Percentiles rank a stretch among this genome's conserved stretches.
Conservation (phyloP, 495 filamentous ascomycete genomes). For the Penicillium egyptiacum region DNA sequence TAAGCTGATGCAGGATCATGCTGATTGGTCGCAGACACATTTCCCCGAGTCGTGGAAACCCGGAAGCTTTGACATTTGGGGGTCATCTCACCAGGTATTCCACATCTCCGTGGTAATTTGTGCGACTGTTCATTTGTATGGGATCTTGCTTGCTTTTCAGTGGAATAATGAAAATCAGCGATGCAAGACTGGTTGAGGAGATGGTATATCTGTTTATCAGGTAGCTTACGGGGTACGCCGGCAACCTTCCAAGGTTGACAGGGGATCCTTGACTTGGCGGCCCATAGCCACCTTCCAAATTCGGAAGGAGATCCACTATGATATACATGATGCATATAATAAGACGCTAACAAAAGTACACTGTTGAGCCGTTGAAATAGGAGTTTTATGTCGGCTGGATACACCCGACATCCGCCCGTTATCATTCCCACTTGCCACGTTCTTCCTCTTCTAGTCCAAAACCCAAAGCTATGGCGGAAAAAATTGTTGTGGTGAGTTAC, state of each 20-base stretch:
- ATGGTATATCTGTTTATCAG: not conserved
- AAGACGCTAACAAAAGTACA: not conserved
- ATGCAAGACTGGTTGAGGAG: not conserved
- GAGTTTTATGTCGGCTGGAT: not conserved
- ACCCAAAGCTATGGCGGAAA: not conserved
- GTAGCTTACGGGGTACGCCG: no score
- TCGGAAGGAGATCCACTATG: not conserved
- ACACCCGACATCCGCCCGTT: not conserved
- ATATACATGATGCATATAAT: not conserved
- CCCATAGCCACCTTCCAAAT: not conserved
- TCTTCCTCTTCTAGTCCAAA: not conserved
- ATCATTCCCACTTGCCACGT: conserved; percentile 5
- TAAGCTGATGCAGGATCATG: conserved; percentile 16
- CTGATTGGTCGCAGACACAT: conserved; percentile 33
- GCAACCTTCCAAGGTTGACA: not conserved
- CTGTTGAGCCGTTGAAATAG: not conserved
- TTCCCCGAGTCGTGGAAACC: conserved; percentile 45
- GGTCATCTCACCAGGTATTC: conserved; percentile 45
- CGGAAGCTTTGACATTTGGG: conserved; percentile 47
- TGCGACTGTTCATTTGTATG: conserved; percentile 40
- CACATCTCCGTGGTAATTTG: conserved; percentile 47
- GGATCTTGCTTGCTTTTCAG: conserved; percentile 42
- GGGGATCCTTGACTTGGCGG: not conserved
- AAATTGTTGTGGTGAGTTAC: not conserved
- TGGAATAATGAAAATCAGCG: conserved; percentile 10